These are phyloP conservation scores for Leccinum pellstonianum DNA, from an alignment of 768 basidiomycete species.

Conservation along the genomic window DNA sequence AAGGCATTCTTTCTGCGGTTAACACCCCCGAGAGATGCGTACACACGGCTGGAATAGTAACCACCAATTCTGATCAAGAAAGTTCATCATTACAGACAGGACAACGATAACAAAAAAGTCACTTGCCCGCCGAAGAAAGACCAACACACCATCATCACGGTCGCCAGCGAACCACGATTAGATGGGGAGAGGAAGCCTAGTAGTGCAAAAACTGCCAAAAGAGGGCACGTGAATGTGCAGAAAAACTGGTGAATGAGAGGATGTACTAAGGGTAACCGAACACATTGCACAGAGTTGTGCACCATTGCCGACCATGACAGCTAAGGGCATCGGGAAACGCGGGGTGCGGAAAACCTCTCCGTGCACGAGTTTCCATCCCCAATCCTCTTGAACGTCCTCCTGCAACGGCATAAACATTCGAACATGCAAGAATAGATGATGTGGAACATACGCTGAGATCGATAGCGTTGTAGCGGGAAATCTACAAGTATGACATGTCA, in stretches of 20 bases:
- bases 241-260: background rate
- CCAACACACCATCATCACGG: constrained; percentile 69
- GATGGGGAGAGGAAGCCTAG: constrained; percentile 94
- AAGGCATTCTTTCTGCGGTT: constrained; percentile 81
- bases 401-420: constrained; percentile 27
- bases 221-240: constrained; percentile 4
- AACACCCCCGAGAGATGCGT: constrained; percentile 68
- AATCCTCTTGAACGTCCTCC: constrained; percentile 97
- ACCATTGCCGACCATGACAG: constrained; percentile 85
- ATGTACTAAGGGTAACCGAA: constrained; percentile 75
- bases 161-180: constrained; percentile 91
- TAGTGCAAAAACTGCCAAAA: constrained; percentile 73
- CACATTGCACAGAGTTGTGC: constrained; percentile 70
- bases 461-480: constrained; percentile 83
- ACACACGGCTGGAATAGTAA: constrained; percentile 82
- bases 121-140: constrained; percentile 83
- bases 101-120: background rate
- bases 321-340: constrained; percentile 68
- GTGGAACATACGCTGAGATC: constrained; percentile 72
- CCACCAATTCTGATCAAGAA: constrained; percentile 66
- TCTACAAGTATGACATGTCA: constrained; percentile 11
- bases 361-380: constrained; percentile 97
- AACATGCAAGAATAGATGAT: background rate
- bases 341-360: constrained; percentile 95
- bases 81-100: background rate